A percentile compares a stretch with the other conserved stretches of the same genome.
phyloP scores from a whole-genome alignment of 768 basidiomycete genomes.

The Suillus cothurnatus region DNA sequence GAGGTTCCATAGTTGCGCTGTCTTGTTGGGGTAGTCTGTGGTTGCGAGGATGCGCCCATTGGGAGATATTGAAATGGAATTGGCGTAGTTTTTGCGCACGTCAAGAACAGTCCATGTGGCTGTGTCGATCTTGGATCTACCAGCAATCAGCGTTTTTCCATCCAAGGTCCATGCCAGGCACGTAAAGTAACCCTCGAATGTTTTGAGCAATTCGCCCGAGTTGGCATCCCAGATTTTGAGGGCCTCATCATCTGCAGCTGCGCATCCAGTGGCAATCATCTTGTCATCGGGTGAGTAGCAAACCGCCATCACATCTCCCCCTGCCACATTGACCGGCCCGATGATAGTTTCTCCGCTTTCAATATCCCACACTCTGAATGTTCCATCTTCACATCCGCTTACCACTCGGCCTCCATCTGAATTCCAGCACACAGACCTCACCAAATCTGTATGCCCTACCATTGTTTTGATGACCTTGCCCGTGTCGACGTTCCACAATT shows the following conservation, averaged over 20 bases:
- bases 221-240: too few relatives aligned
- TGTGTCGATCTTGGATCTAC: too few relatives aligned
- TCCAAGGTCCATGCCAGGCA: too few relatives aligned
- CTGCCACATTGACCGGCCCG: background rate
- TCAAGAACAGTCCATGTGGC: too few relatives aligned
- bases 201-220: too few relatives aligned
- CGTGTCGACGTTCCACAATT: too few relatives aligned
- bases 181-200: too few relatives aligned
- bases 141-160: too few relatives aligned
- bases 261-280: too few relatives aligned
- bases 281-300: background rate
- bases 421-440: background rate
- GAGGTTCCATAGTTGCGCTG: background rate
- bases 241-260: too few relatives aligned
- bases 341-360: background rate
- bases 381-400: background rate
- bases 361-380: background rate
- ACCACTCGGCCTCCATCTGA: background rate
- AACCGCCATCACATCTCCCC: background rate
- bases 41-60: background rate
- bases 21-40: fast-evolving
- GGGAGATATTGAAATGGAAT: background rate
- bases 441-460: background rate
- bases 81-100: background rate
- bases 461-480: background rate